Evolutionary conservation across 2,329 filamentous ascomycete genomes (phyloP).

Genomic region (Daldinia sp.): DNA sequence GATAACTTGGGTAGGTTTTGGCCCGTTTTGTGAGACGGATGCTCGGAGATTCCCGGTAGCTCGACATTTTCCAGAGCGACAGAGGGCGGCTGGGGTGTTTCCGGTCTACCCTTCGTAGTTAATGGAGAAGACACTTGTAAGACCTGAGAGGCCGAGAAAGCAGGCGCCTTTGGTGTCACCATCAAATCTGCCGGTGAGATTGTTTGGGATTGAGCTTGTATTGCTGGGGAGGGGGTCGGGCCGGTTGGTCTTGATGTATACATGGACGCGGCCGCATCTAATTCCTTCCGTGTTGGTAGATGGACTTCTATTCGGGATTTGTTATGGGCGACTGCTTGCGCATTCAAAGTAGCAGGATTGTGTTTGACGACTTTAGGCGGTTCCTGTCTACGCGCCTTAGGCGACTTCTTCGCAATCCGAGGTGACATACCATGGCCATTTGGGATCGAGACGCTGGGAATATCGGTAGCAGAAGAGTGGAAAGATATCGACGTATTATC

Average conservation of each 20-base stretch:
- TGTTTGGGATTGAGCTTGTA: constrained; percentile 43
- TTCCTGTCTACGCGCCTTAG: constrained; percentile 45
- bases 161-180: constrained; percentile 38
- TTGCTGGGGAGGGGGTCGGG: constrained; percentile 19
- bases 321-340: constrained; percentile 43
- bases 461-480: constrained; percentile 51
- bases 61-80: constrained; percentile 19
- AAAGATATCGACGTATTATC: constrained; percentile 54
- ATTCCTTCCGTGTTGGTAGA: constrained; percentile 42
- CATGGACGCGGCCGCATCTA: constrained; percentile 36
- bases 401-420: constrained; percentile 43
- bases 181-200: constrained; percentile 45
- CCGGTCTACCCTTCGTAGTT: constrained; percentile 19
- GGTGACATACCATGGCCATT: constrained; percentile 45
- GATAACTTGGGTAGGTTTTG: constrained; percentile 17
- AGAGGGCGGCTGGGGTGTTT: constrained; percentile 17
- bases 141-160: constrained; percentile 26
- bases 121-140: constrained; percentile 28
- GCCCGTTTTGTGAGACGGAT: constrained; percentile 6
- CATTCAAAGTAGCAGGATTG: constrained; percentile 49
- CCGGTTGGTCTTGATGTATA: constrained; percentile 26
- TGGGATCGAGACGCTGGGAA: constrained; percentile 40
- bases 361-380: constrained; percentile 51
- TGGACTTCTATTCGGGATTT: constrained; percentile 44
- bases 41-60: constrained; percentile 11